Evolutionary conservation across 192 early-diverging fungal genomes (phyloP).

Genomic region (Rhizophagus clarus): DNA sequence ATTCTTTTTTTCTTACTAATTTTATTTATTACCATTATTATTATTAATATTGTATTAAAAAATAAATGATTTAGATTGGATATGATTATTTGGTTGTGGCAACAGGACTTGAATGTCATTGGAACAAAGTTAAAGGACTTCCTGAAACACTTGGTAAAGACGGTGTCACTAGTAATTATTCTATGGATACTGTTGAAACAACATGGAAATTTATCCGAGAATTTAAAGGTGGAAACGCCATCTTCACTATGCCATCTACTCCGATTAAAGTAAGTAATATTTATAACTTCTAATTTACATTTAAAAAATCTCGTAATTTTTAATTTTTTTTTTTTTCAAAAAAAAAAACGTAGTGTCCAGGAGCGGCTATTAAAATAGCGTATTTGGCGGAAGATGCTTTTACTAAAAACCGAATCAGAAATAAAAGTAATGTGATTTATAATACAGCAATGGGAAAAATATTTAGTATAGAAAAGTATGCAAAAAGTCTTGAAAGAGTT

Average conservation of each 20-base stretch:
- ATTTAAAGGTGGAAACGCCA: slow-evolving; percentile 74
- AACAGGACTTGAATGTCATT: slow-evolving; percentile 76
- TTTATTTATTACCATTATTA: no score
- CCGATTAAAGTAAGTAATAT: slow-evolving; percentile 65
- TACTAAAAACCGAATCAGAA: slow-evolving; percentile 69
- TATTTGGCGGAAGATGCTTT: slow-evolving; percentile 85
- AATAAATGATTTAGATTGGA: background rate
- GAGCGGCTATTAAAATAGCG: slow-evolving; percentile 86
- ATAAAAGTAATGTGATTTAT: slow-evolving; percentile 70
- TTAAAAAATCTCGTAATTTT: background rate
- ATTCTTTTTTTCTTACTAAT: background rate
- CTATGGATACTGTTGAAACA: slow-evolving; percentile 68
- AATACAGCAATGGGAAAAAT: slow-evolving; percentile 84
- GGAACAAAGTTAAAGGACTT: slow-evolving; percentile 77
- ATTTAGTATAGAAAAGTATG: slow-evolving; percentile 86
- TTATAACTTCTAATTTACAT: background rate
- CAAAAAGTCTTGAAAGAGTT: slow-evolving; percentile 65
- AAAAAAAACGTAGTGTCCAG: slow-evolving; percentile 60
- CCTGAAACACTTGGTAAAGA: slow-evolving; percentile 73
- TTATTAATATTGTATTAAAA: no score
- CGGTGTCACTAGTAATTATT: slow-evolving; percentile 86
- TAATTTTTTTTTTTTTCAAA: background rate
- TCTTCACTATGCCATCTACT: slow-evolving; percentile 87
- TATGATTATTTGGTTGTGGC: slow-evolving; percentile 78
- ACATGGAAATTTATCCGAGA: slow-evolving; percentile 71